Conservation (phyloP, 768 basidiomycete genomes). For the Suillus clintonianus region DNA sequence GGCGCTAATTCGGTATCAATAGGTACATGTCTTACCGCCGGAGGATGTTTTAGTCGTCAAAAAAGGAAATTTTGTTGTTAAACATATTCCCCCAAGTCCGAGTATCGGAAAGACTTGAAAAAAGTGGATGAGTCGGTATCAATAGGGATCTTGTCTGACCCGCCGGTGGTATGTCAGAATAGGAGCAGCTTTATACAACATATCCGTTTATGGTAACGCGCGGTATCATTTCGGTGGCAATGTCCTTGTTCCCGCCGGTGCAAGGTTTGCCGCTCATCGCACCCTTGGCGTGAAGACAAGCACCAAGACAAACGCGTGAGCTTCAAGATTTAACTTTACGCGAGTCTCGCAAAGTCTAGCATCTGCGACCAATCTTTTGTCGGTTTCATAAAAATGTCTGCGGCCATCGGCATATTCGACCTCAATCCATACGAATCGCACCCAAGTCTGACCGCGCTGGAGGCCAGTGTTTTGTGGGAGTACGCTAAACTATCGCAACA, state of each 20-base stretch:
- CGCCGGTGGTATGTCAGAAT: background rate
- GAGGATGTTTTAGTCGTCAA: background rate
- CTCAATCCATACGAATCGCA: constrained; percentile 77
- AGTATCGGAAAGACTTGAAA: too few species aligned
- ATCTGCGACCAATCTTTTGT: background rate
- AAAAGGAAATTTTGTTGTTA: background rate
- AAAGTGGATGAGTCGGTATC: background rate
- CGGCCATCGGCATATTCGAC: constrained; percentile 46
- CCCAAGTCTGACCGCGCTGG: constrained; percentile 61
- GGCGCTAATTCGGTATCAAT: background rate
- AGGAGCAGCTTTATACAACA: background rate
- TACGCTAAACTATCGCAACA: constrained; percentile 86
- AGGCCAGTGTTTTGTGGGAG: constrained; percentile 88
- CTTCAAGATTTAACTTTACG: background rate
- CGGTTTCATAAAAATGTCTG: constrained; percentile 14
- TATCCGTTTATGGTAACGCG: background rate
- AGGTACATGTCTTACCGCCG: background rate
- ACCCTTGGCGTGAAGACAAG: background rate
- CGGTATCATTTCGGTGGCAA: background rate
- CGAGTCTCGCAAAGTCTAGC: background rate
- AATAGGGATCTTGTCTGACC: background rate
- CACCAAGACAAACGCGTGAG: background rate
- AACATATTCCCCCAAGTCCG: too few species aligned
- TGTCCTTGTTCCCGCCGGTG: background rate
- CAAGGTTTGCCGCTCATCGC: background rate